Percentiles rank a stretch among this genome's conserved stretches.
Evolutionary conservation across 2,329 filamentous ascomycete species (phyloP).

Genomic region (Colletotrichum tabaci): DNA sequence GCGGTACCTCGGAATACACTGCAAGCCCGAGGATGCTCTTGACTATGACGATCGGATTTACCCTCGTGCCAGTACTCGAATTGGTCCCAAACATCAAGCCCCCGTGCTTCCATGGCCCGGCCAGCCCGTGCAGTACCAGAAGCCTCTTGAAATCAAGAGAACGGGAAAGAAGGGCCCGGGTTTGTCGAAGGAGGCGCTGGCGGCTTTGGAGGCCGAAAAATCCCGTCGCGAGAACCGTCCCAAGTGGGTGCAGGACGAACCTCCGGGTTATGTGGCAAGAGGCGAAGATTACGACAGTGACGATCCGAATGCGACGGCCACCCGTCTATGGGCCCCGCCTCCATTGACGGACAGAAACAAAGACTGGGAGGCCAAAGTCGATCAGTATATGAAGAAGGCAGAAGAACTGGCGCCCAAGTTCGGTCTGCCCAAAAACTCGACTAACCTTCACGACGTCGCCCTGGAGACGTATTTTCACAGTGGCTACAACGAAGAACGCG

Average conservation of each 20-base stretch:
- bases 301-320: constrained; percentile 82
- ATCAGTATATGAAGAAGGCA: constrained; percentile 82
- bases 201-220: constrained; percentile 86
- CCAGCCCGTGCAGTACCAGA: constrained; percentile 89
- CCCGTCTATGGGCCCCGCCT: constrained; percentile 84
- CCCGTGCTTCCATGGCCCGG: constrained; percentile 89
- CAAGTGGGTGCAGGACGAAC: constrained; percentile 95
- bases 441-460: constrained; percentile 90
- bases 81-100: constrained; percentile 93
- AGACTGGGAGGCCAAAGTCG: constrained; percentile 70
- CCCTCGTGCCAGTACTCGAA: constrained; percentile 91
- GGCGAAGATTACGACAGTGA: constrained; percentile 83
- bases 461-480: constrained; percentile 80
- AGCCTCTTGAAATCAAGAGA: constrained; percentile 88
- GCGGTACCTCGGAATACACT: constrained; percentile 95
- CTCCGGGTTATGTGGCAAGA: constrained; percentile 85
- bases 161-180: constrained; percentile 84
- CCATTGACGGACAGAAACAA: constrained; percentile 69
- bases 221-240: constrained; percentile 84
- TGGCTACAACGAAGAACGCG: constrained; percentile 79
- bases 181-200: constrained; percentile 83
- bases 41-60: constrained; percentile 99
- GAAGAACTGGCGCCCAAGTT: constrained; percentile 75
- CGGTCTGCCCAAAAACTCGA: constrained; percentile 81
- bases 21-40: constrained; percentile 92